Evolutionary conservation across 495 filamentous ascomycete genomes (phyloP), one percentile per base, ranked within the genome.

Genomic region (Aspergillus carlsbadensis): DNA sequence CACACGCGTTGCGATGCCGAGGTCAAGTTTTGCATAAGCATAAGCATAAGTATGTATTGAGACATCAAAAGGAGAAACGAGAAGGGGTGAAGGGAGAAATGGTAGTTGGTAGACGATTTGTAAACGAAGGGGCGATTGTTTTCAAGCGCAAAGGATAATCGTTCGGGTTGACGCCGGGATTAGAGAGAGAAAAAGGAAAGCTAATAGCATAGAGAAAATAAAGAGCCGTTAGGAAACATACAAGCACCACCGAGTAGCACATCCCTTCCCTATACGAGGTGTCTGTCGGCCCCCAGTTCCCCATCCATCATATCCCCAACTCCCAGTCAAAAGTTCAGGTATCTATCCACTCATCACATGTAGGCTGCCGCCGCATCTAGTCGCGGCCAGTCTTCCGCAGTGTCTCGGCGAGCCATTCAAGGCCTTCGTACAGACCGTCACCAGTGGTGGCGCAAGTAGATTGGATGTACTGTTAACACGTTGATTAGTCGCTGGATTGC

Each of bases 381-480:
- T 86, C 81, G 76, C 88, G 89, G 72, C 88, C 88, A 67, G 88
- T 86, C 85, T 95, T 95, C 75, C 89, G 85, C 79, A 98, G 89
- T 66, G 91, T 89, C 77, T 88, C 90, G 78, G 92, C 90, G 71
- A 99, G 87, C 94, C 94, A 99, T 78, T 99, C 94, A 65, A 99
- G 88, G 86, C 94, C 94, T 79, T 99, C 94, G 74, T 97, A 99
- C 63, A 99, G 88, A 90, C 94, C 94, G 72, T 99, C 94, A 80
- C 94, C 94, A 49, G 93, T 96, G 63, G 94, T 99, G 74, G 94
- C 94, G 80, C 95, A 98, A 69, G 94, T 98, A 45, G 95, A 96
- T 91, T 99, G 94, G 74, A 99, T 99, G 78, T 93, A 99, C 94
- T 98, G 70, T 20, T 63, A 5, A 26, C 10, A 50, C n/a, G 33